Evolutionary conservation across 2,329 filamentous ascomycete genomes (phyloP), one percentile per base, ranked within the genome.

Genomic region (Ophiostoma montium): DNA sequence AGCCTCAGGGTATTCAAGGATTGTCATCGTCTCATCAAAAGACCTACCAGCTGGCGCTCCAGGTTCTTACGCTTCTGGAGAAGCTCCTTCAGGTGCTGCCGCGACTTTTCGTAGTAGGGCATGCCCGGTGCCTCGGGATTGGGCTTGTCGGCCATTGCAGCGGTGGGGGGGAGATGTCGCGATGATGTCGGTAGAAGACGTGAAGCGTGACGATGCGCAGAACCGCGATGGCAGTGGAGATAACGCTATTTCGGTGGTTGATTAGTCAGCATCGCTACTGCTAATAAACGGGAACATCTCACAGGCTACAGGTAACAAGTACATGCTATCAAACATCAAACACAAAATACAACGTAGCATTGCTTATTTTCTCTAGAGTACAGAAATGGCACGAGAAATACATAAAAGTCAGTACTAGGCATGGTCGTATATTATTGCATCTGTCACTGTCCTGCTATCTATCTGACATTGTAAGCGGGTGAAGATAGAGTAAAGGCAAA

Each of bases 21-120:
- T n/a, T n/a, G n/a, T n/a, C n/a, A n/a, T n/a, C n/a, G n/a, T n/a
- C n/a, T n/a, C n/a, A n/a, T n/a, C n/a, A 9, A 11, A 3, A 48
- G 38, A 45, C 60, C 9, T 45, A 65, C 63, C 47, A 65, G 52
- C 27, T 58, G 60, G 49, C 57, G 58, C 36, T 64, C 61, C 47
- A 85, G 70, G 16, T 73, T 57, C 27, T 77, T 71, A 61, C 82
- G 83, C 65, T 78, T 80, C 47, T 78, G 69, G 9, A 88, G 65
- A 2, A 82, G 78, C 50, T 81, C 75, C 54, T 81, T 75, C 3
- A 87, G 69, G 50, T 83, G 79, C 51, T 75, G 71, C 52, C 82
- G 74, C 44, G 84, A 71, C 59, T 82, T 80, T 62, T 87, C 83
- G 63, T 87, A 87, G 65, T 83, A 86, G 16, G 81, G 80, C 47